Evolutionary conservation across 305 asterid genomes (phyloP).

Genomic region (Solanum hybrid): DNA sequence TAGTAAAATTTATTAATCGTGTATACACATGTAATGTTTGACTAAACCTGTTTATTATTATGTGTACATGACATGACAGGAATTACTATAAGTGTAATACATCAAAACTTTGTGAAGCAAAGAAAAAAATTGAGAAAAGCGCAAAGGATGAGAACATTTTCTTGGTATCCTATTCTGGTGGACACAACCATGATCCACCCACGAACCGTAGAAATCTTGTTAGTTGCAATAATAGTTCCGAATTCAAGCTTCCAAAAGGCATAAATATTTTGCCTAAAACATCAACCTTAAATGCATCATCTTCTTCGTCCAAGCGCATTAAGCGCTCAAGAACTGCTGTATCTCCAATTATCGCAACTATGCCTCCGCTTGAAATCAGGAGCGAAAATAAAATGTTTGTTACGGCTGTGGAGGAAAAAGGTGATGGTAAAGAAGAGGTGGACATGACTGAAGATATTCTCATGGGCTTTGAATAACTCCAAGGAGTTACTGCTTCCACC

Average conservation of each 20-base stretch:
- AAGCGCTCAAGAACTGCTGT: neutral
- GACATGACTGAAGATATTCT: neutral
- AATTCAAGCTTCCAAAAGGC: neutral
- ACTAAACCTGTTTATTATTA: neutral
- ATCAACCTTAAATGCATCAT: neutral
- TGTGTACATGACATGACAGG: conserved; percentile 15
- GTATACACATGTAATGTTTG: no score
- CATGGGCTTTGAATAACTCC: neutral
- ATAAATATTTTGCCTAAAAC: neutral
- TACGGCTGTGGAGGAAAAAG: neutral
- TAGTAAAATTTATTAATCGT: neutral
- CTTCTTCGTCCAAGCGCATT: neutral
- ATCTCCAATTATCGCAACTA: neutral
- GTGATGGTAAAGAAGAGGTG: neutral
- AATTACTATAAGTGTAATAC: conserved; percentile 79
- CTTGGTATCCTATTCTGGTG: conserved; percentile 53
- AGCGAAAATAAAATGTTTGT: neutral
- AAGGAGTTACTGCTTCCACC: neutral
- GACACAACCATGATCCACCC: neutral
- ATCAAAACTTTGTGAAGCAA: conserved; percentile 29
- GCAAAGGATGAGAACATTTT: conserved; percentile 29
- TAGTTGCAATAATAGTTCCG: neutral
- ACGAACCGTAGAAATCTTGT: neutral
- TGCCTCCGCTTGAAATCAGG: neutral
- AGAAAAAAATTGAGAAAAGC: conserved; percentile 51